These are phyloP conservation scores for Geranium rotundifolium DNA, from an alignment of 345 rosid genomes.

Conservation along the genomic window DNA sequence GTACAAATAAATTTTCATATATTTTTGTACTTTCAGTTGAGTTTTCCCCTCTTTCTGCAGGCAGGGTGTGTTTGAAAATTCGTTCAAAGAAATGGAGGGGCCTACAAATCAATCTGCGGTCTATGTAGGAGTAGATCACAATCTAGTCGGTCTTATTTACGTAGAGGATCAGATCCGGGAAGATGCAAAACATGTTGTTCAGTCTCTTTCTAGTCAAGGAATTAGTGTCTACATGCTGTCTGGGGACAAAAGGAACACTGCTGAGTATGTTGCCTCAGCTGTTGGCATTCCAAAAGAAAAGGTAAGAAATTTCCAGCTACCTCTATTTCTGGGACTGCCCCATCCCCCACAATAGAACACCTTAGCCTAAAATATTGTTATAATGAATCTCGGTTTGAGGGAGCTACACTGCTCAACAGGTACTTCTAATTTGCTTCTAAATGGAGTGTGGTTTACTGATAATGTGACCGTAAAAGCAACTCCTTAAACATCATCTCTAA, in stretches of 20 bases:
- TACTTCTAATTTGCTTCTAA: too few species aligned
- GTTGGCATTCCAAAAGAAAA: constrained; percentile 77
- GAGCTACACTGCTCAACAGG: neutral
- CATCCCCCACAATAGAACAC: neutral
- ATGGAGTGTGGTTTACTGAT: too few species aligned
- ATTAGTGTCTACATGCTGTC: constrained; percentile 81
- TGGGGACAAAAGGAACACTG: constrained; percentile 76
- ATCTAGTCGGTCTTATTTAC: constrained; percentile 70
- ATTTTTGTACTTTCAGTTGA: too few species aligned
- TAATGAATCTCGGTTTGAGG: neutral
- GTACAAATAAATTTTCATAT: too few species aligned
- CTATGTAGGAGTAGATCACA: constrained; percentile 66
- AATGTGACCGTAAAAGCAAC: neutral
- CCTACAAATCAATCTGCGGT: constrained; percentile 58
- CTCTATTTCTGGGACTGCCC: neutral
- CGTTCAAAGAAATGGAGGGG: constrained; percentile 35
- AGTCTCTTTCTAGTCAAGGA: constrained; percentile 52
- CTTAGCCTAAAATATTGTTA: neutral
- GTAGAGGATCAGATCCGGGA: constrained; percentile 85
- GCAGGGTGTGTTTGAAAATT: constrained; percentile 52
- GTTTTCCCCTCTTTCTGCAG: constrained; percentile 26
- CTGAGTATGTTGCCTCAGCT: constrained; percentile 78
- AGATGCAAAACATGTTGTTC: constrained; percentile 74
- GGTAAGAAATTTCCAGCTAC: constrained; percentile 23
- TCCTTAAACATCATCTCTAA: neutral